These are phyloP conservation scores for Tolypocladium nubicola DNA, from an alignment of 2,329 filamentous ascomycete species.

Conservation along the genomic window DNA sequence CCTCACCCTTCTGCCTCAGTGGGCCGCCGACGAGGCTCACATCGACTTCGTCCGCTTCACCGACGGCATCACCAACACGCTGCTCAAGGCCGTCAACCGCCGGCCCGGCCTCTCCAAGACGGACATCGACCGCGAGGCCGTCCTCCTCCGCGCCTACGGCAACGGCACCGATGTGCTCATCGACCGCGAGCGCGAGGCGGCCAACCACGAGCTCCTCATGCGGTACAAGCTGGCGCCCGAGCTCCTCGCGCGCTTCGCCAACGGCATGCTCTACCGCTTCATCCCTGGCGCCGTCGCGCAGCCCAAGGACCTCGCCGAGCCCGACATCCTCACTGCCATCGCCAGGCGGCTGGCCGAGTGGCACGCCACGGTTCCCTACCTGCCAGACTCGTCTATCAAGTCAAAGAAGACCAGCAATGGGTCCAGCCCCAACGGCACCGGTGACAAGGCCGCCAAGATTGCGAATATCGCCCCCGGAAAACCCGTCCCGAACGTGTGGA, in stretches of 20 bases:
- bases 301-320: slow-evolving; percentile 67
- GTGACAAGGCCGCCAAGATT: slow-evolving; percentile 29
- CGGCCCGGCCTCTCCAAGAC: slow-evolving; percentile 53
- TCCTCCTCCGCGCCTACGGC: slow-evolving; percentile 87
- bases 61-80: slow-evolving; percentile 95
- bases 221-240: slow-evolving; percentile 73
- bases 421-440: slow-evolving; percentile 22
- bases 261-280: slow-evolving; percentile 91
- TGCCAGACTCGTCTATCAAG: slow-evolving; percentile 22
- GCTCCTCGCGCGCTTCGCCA: slow-evolving; percentile 84
- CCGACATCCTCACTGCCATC: slow-evolving; percentile 70
- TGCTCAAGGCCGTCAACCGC: slow-evolving; percentile 67
- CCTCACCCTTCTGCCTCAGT: slow-evolving; percentile 70
- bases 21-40: slow-evolving; percentile 61
- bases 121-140: slow-evolving; percentile 74
- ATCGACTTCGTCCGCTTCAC: slow-evolving; percentile 88
- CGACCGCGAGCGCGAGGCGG: slow-evolving; percentile 76
- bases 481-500: slow-evolving; percentile 82
- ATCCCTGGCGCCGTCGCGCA: slow-evolving; percentile 72
- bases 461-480: slow-evolving; percentile 51
- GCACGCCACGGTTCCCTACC: slow-evolving; percentile 66
- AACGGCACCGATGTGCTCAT: slow-evolving; percentile 91
- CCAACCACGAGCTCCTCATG: slow-evolving; percentile 80
- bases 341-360: slow-evolving; percentile 81
- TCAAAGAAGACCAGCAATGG: slow-evolving; percentile 17